phyloP scores from a whole-genome alignment of 306 rosid species.

The Spatholobus suberectus region DNA sequence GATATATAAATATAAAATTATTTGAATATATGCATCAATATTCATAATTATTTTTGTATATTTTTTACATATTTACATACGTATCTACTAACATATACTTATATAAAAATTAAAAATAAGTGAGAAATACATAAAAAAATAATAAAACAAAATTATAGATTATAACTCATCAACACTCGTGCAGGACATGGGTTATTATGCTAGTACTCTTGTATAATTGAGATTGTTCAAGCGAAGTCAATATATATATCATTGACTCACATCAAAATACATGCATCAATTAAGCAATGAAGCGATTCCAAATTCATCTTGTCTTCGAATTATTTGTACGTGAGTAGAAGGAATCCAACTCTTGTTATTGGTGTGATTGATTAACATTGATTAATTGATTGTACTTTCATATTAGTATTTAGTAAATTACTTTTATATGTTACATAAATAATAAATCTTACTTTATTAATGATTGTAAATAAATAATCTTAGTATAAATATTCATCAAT shows the following conservation, averaged over 20 bases:
- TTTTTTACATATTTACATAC: too few species aligned
- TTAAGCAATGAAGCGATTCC: neutral
- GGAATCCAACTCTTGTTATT: neutral
- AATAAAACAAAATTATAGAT: too few species aligned
- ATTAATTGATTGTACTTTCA: neutral
- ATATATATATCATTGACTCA: neutral
- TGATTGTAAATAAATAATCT: neutral
- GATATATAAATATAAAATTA: too few species aligned
- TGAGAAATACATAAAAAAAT: neutral
- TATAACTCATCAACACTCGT: too few species aligned
- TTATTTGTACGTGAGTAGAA: neutral
- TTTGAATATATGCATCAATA: too few species aligned
- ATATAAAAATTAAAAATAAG: too few species aligned
- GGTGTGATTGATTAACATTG: neutral
- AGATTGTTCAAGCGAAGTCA: neutral
- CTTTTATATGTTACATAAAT: neutral
- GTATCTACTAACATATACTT: too few species aligned
- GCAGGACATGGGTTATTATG: too few species aligned
- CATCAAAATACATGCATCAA: neutral
- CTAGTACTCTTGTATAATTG: neutral
- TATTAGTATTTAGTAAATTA: neutral
- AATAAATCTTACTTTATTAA: neutral
- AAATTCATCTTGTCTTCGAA: conserved; percentile 3
- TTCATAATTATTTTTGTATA: too few species aligned
- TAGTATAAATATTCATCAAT: neutral